A percentile compares a stretch with the other conserved stretches of the same genome.
phyloP scores from a whole-genome alignment of 495 filamentous ascomycete genomes.

The Rostrohypoxylon terebratum region DNA sequence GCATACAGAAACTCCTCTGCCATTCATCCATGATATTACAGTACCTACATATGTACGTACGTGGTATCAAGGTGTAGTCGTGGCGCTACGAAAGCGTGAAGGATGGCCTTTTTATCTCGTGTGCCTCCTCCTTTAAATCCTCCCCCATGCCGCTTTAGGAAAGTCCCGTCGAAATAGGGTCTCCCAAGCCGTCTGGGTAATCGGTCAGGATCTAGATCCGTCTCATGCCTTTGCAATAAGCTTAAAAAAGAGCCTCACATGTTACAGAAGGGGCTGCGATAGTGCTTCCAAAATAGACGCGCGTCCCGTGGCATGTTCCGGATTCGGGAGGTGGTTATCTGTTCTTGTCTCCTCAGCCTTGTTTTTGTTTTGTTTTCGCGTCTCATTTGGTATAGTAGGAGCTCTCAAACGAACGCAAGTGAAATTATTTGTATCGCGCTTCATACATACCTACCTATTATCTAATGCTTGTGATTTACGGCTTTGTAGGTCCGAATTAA shows the following conservation, averaged over 20 bases:
- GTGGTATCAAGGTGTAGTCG: no score
- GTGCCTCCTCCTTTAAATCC: not conserved
- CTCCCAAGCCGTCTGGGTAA: not conserved
- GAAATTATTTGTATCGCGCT: not conserved
- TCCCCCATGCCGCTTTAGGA: not conserved
- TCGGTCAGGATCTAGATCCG: not conserved
- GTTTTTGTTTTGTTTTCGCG: not conserved
- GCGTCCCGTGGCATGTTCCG: not conserved
- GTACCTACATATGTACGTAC: no score
- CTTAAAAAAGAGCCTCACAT: conserved; percentile 5
- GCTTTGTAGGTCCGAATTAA: not conserved
- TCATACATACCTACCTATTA: not conserved
- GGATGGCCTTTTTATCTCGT: conserved; percentile 4
- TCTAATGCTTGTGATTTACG: not conserved
- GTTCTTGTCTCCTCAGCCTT: not conserved
- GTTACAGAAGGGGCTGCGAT: not conserved
- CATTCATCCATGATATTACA: no score
- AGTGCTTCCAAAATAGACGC: not conserved
- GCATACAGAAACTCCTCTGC: not conserved
- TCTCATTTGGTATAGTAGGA: not conserved
- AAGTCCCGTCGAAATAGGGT: not conserved
- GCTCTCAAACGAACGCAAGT: not conserved
- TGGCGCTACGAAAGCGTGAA: not conserved
- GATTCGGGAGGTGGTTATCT: not conserved
- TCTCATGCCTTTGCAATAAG: not conserved